phyloP scores from a whole-genome alignment of 1,139 yeast genomes.

The Saccharomyces uvarum region DNA sequence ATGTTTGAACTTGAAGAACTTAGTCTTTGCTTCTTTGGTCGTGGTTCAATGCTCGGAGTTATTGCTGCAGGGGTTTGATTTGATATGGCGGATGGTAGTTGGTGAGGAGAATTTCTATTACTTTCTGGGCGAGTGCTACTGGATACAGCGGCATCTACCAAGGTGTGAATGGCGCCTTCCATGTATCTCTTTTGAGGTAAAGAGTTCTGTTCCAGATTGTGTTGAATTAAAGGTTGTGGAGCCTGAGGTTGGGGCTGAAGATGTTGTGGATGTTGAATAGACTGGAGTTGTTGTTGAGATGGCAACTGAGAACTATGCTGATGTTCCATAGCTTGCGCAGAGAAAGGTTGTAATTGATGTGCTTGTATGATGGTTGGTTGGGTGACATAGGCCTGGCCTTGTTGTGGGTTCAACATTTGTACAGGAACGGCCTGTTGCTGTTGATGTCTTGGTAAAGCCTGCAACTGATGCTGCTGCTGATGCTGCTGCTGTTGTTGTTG shows the following conservation, averaged over 20 bases:
- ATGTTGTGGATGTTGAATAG: conserved; percentile 1
- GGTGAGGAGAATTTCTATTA: not conserved
- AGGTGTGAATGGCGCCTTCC: conserved; percentile 28
- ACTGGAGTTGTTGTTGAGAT: conserved; percentile 9
- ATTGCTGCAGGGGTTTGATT: not conserved
- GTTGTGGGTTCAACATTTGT: conserved; percentile 9
- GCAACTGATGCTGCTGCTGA: conserved; percentile 13
- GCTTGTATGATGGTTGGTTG: conserved; percentile 6
- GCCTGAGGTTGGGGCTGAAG: conserved; percentile 5
- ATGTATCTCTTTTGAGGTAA: conserved; percentile 23
- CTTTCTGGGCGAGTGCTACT: conserved; percentile 2
- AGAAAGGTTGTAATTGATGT: conserved; percentile 5
- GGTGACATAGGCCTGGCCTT: conserved; percentile 6
- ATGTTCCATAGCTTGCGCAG: conserved; percentile 6
- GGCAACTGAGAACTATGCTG: conserved; percentile 14
- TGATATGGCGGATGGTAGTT: not conserved
- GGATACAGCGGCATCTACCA: conserved; percentile 29
- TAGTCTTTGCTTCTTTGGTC: conserved; percentile 2
- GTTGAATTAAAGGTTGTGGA: conserved; percentile 7
- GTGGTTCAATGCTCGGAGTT: conserved; percentile 2
- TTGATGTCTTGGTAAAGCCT: conserved; percentile 6
- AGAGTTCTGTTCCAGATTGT: not conserved
- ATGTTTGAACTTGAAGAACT: conserved; percentile 6
- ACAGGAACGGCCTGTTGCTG: conserved; percentile 11
- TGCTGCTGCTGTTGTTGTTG: conserved; percentile 16